Evolutionary conservation across 306 rosid species (phyloP), one percentile per base, ranked within the genome.

Genomic region (Mucuna pruriens): DNA sequence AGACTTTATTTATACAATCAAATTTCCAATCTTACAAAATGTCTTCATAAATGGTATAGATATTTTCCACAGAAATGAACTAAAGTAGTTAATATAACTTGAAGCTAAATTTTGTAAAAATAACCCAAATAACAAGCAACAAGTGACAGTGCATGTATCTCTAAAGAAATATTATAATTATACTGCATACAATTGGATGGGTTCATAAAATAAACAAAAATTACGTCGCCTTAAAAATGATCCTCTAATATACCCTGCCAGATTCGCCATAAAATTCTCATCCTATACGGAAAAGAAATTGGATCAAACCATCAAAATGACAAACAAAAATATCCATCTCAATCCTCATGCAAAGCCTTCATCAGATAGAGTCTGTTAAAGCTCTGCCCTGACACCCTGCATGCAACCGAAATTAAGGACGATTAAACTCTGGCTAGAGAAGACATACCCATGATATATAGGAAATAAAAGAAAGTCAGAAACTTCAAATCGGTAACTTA

Each of bases 331-430:
- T 80, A 44, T 61, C 65, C 45, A 31, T 71, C 55, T 89, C 73
- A 91, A 36, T 92, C 87, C 52, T 94, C 97, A 15, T 88, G 94
- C 89, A 94, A 78, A 31, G 95, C 95, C 87, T 94, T 94, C 85
- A 83, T 88, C 94, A 94, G 79, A 86, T 94, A 86, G 73, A 94
- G 86, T 80, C 90, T 86, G 90, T 91, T 89, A 78, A 94, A 94
- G 87, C 92, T 92, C 88, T 94, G 97, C 55, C 98, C 97, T 6
- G 95, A 84, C 77, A 91, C 98, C 85, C 98, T 94, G 90, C 85
- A 72, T 62, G 42, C 75, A 62, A 82, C 23, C 48, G 25, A 51
- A 70, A 33, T 36, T 9, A 65, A 33, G 10, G 3, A 49, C 1
- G 17, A 74, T 82, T 76, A 66, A 71, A 58, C 52, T 39, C 29